Base-by-base conservation (phyloP, 331 rosid genomes). In the Telfairia occidentalis region DNA sequence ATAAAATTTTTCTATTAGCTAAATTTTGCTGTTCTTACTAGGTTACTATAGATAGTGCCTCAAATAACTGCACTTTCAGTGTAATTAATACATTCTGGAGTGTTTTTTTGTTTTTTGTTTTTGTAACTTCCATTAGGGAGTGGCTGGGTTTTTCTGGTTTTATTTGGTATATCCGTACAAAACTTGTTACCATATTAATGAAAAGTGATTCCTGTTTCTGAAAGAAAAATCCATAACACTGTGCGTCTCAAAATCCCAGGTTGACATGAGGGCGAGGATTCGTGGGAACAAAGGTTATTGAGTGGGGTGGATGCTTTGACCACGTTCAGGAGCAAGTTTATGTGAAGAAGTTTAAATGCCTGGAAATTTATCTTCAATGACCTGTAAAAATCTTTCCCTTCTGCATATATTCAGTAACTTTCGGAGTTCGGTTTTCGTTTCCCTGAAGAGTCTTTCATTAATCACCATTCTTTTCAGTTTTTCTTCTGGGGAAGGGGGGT, bases 231-330 rank as follows among this genome's bases (percentile, higher is more conserved):
- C 21, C 49, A 38, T 43, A 65, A 38, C 18, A 13, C 34, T 40
- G 16, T 67, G 73, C 54, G 5, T 19, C 57, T 35, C 40, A 19
- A 71, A 45, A 72, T 60, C 37, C 45, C 89, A 87, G 90, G 85
- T 92, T 79, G 97, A 92, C 81, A 92, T 90, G 97, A 87, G 97
- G 78, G 90, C 92, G 21, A 83, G 96, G 83, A 92, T 90, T 79
- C 92, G 97, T 10, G 96, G 97, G 59, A 92, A 92, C 84, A 92
- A 92, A 79, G 97, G 97, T 75, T 90, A 92, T 83, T 92, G 79
- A 79, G 2, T 28, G 37, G 30, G 64, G 67, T 81, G 67, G 61
- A 21, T 71, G 77, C 30, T 83, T 71, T 35, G 49, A 16, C 73
- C 12, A 23, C 4, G 45, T n/a, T 3, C 24, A 15, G 45, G 40